These are phyloP conservation scores for Phytophthora fragariae DNA, from an alignment of 352 stramenopile genomes.

Conservation along the genomic window DNA sequence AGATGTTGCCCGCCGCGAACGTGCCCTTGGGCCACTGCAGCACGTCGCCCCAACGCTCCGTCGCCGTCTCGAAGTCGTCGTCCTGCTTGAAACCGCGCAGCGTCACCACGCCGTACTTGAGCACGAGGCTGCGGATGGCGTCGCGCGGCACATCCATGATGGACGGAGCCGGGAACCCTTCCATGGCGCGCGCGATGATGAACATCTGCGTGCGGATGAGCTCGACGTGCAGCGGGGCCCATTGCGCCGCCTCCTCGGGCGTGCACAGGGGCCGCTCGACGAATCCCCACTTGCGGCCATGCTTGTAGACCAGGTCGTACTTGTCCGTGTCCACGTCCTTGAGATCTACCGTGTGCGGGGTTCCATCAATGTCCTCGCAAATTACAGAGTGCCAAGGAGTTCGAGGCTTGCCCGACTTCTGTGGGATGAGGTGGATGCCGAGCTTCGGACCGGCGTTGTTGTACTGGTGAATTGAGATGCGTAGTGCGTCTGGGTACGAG, in stretches of 20 bases:
- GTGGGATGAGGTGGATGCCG: conserved; percentile 27
- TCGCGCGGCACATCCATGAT: conserved; percentile 30
- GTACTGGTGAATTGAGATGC: conserved; percentile 31
- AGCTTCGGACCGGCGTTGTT: conserved; percentile 30
- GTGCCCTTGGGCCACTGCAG: conserved; percentile 32
- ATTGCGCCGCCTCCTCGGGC: conserved; percentile 24
- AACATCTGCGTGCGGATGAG: conserved; percentile 32
- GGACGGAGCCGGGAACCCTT: conserved; percentile 20
- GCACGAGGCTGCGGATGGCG: conserved; percentile 24
- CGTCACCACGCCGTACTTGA: conserved; percentile 28
- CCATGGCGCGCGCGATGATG: conserved; percentile 25
- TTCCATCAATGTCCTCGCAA: conserved; percentile 23
- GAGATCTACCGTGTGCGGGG: conserved; percentile 7
- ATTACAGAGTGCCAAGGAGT: conserved; percentile 24
- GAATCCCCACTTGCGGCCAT: conserved; percentile 32
- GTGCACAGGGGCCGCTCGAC: conserved; percentile 22
- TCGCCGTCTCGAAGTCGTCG: conserved; percentile 30
- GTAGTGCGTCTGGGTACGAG: conserved; percentile 17
- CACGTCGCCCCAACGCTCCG: conserved; percentile 30
- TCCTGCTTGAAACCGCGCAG: conserved; percentile 34
- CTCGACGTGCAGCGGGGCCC: conserved; percentile 23
- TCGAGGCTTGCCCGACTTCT: not conserved
- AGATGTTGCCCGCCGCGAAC: conserved; percentile 31
- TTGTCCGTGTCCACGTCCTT: conserved; percentile 36
- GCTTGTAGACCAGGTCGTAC: conserved; percentile 33